Percentiles rank a stretch among this genome's conserved stretches.
These are phyloP conservation scores for Pichia cephalocereana DNA, from an alignment of 805 yeast genomes.

Conservation along the genomic window DNA sequence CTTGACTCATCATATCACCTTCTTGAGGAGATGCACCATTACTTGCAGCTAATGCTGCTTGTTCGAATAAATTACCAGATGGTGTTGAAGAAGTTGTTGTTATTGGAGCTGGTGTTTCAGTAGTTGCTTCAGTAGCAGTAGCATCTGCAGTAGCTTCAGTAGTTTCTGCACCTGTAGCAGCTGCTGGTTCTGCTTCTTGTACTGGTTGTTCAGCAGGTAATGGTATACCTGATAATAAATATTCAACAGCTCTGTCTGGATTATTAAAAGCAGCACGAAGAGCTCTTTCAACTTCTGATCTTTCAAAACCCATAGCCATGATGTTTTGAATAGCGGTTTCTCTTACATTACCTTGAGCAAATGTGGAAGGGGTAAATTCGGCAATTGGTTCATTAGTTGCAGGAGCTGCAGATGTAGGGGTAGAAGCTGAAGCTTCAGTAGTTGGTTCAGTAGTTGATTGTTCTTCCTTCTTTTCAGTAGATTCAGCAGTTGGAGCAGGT, in stretches of 20 bases:
- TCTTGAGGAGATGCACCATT: constrained; percentile 23
- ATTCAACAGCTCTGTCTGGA: constrained; percentile 97
- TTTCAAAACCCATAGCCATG: constrained; percentile 93
- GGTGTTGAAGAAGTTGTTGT: not conserved
- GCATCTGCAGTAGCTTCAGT: constrained; percentile 24
- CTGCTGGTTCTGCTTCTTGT: constrained; percentile 5
- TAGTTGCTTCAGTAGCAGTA: constrained; percentile 28
- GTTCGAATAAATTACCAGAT: constrained; percentile 41
- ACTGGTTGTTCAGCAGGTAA: constrained; percentile 9
- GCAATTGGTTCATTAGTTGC: constrained; percentile 11
- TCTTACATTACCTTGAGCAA: constrained; percentile 71
- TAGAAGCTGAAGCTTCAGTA: constrained; percentile 16
- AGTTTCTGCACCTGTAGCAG: constrained; percentile 15
- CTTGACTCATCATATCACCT: constrained; percentile 34
- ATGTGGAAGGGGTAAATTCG: constrained; percentile 38
- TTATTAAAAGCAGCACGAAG: constrained; percentile 92
- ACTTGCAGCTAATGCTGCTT: constrained; percentile 33
- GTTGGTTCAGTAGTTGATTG: constrained; percentile 12
- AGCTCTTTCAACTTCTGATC: constrained; percentile 82
- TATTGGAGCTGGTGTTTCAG: constrained; percentile 6
- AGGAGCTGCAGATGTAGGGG: constrained; percentile 16
- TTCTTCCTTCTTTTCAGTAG: not conserved
- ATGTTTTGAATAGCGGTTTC: constrained; percentile 73
- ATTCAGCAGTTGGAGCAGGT: constrained; percentile 15
- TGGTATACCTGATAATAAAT: constrained; percentile 71